Evolutionary conservation across 768 basidiomycete genomes (phyloP), one percentile per base, ranked within the genome.

Genomic region (Phanerochaete carnosa): DNA sequence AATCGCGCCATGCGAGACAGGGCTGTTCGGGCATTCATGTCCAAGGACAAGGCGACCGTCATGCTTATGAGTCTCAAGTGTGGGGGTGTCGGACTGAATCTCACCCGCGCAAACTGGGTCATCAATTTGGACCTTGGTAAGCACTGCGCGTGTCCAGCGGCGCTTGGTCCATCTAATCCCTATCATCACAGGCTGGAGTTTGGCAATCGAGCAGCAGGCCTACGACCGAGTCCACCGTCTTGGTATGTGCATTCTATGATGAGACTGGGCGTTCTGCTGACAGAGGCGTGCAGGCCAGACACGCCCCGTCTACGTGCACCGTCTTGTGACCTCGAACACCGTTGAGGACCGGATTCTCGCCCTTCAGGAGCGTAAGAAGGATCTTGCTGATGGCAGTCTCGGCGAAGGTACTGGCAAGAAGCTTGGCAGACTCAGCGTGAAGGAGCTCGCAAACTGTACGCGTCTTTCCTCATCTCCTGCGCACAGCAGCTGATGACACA

Each of bases 291-390:
- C 52, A 8, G 86, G 86, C 5, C 87, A 88, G 66, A 72, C 63
- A 11, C 76, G 82, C 26, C 58, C 76, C 0, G 87, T 87, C 13
- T 62, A 73, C 23, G 81, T 87, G 13, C 74, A 84, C 43, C 80
- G 85, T 11, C 75, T 87, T 6, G 85, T 87, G 30, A 84, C 87
- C 39, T 68, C 72, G 1, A 75, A 84, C 61, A 86, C 84, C 0
- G 83, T 88, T 32, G 90, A 91, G 67, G 84, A 90, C 66, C 78
- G 89, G n/a, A 84, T 92, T 32, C 75, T 89, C 28, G 76, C 75
- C 0, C 73, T 91, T 61, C 88, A 89, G 64, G 79, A 82, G 45
- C 76, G 83, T 58, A 88, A 88, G 81, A 79, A 84, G 78, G 74
- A 71, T 29, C 77, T 87, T 12, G 83, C 86, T 8, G 85, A 87